Evolutionary conservation across 306 rosid species (phyloP).

Genomic region (Rosa rugosa): DNA sequence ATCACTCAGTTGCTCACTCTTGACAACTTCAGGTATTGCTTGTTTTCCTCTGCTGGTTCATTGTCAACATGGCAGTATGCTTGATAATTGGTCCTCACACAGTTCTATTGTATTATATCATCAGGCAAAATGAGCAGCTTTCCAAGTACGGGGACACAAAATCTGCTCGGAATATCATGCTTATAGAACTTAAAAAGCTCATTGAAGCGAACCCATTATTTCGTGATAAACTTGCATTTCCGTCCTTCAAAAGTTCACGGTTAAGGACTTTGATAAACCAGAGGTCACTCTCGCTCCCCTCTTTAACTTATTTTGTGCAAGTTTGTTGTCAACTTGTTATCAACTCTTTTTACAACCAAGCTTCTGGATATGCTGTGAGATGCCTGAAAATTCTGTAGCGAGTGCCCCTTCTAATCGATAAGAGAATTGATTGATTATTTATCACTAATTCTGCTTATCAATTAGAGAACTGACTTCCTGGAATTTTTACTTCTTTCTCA

Average conservation of each 20-base stretch:
- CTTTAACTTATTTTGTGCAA: background rate
- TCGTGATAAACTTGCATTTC: slow-evolving; percentile 47
- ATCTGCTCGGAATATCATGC: slow-evolving; percentile 49
- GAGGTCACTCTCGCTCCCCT: slow-evolving; percentile 29
- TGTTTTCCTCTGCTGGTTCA: background rate
- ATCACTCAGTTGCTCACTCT: slow-evolving; percentile 49
- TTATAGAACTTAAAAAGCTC: slow-evolving; percentile 45
- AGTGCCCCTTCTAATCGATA: background rate
- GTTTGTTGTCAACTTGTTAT: background rate
- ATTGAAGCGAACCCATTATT: slow-evolving; percentile 48
- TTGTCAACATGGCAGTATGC: background rate
- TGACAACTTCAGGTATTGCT: slow-evolving; percentile 41
- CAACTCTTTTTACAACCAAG: slow-evolving; percentile 3
- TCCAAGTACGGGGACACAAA: slow-evolving; percentile 53
- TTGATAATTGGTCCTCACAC: slow-evolving; percentile 7
- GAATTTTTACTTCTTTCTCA: background rate
- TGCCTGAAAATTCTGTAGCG: background rate
- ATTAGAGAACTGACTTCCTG: background rate
- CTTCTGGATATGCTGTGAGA: background rate
- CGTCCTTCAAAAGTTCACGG: slow-evolving; percentile 48
- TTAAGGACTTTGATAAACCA: slow-evolving; percentile 45
- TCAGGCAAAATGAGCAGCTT: slow-evolving; percentile 55
- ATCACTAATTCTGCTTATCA: background rate
- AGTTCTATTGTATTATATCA: slow-evolving; percentile 4
- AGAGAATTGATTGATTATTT: background rate